Percentiles rank a stretch among this genome's conserved stretches.
Evolutionary conservation across 257 asterid genomes (phyloP).

Genomic region (Linderniella brevidens): DNA sequence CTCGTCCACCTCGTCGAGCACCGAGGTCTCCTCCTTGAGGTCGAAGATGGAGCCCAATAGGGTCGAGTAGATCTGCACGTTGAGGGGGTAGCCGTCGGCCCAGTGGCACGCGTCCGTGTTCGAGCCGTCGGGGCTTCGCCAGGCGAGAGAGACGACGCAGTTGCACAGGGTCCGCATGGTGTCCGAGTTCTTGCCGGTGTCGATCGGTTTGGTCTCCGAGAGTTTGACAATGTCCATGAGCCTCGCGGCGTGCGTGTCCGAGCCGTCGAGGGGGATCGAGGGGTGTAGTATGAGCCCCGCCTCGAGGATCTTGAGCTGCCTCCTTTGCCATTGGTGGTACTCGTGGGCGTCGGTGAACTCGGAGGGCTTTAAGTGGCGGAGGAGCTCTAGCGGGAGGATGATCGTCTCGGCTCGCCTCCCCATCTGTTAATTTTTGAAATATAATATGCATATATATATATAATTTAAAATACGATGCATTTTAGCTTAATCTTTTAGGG

Average conservation of each 20-base stretch:
- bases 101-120: slow-evolving; percentile 65
- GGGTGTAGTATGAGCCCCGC: slow-evolving; percentile 56
- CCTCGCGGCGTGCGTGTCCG: slow-evolving; percentile 20
- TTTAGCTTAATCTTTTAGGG: too few species aligned
- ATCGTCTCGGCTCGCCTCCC: slow-evolving; percentile 69
- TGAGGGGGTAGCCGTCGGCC: slow-evolving; percentile 89
- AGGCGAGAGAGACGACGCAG: slow-evolving; percentile 48
- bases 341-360: slow-evolving; percentile 46
- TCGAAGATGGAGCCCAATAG: slow-evolving; percentile 43
- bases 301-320: slow-evolving; percentile 43
- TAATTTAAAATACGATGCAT: too few species aligned
- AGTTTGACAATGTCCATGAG: slow-evolving; percentile 29
- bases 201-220: slow-evolving; percentile 37
- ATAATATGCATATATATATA: too few species aligned
- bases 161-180: slow-evolving; percentile 55
- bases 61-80: slow-evolving; percentile 39
- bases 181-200: slow-evolving; percentile 65
- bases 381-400: slow-evolving; percentile 59
- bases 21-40: slow-evolving; percentile 45
- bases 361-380: slow-evolving; percentile 56
- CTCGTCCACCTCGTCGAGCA: slow-evolving; percentile 81
- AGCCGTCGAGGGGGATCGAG: slow-evolving; percentile 31
- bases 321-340: slow-evolving; percentile 63
- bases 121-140: slow-evolving; percentile 53
- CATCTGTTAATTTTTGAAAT: slow-evolving; percentile 25